phyloP scores from a whole-genome alignment of 805 yeast genomes.

The Candida methanosorbosa region DNA sequence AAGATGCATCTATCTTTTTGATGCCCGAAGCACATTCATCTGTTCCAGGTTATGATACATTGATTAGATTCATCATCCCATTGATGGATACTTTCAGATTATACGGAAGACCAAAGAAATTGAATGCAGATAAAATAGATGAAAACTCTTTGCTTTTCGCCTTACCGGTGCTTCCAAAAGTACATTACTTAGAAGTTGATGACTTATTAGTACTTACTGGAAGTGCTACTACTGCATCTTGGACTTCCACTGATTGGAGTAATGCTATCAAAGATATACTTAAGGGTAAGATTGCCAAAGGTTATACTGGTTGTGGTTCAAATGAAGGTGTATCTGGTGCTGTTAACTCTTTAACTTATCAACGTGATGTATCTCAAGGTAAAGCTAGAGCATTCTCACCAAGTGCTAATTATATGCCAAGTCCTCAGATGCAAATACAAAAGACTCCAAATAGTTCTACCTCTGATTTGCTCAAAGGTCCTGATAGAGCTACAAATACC shows the following conservation, averaged over 20 bases:
- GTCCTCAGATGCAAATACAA: not conserved
- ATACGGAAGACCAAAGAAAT: conserved; percentile 73
- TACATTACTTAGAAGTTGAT: conserved; percentile 59
- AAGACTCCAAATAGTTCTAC: not conserved
- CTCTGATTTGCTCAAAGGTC: too few species aligned
- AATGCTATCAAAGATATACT: conserved; percentile 28
- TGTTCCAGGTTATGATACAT: conserved; percentile 76
- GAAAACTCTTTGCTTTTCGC: conserved; percentile 64
- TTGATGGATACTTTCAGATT: conserved; percentile 66
- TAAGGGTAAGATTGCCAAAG: conserved; percentile 20
- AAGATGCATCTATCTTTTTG: conserved; percentile 57
- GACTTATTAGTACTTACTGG: conserved; percentile 32
- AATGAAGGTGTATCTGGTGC: conserved; percentile 53
- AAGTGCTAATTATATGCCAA: not conserved
- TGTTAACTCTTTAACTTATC: conserved; percentile 18
- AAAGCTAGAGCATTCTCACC: conserved; percentile 10
- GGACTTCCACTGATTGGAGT: conserved; percentile 25
- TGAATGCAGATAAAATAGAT: conserved; percentile 67
- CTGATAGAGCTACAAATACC: not conserved
- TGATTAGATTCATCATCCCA: conserved; percentile 72
- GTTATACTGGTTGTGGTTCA: conserved; percentile 27
- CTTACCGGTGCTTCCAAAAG: conserved; percentile 72
- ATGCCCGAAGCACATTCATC: conserved; percentile 84
- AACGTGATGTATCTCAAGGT: conserved; percentile 18
- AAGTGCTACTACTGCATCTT: conserved; percentile 22